These are phyloP conservation scores for Neurospora crassa DNA, from an alignment of 2,329 filamentous ascomycete species.

Conservation along the genomic window DNA sequence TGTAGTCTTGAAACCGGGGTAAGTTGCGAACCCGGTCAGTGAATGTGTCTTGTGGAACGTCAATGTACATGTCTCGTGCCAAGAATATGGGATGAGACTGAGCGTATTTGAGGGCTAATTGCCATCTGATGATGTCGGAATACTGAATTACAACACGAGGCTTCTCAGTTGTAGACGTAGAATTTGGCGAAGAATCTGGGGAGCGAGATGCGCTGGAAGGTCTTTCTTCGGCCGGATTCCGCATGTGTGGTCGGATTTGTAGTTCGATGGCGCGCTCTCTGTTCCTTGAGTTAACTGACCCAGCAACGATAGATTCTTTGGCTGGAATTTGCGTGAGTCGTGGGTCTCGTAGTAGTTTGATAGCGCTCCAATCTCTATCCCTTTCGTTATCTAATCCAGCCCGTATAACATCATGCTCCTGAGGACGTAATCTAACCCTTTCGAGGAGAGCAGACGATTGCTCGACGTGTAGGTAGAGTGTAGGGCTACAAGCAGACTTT, in stretches of 20 bases:
- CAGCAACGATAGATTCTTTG: too few species aligned
- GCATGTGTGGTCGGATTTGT: too few species aligned
- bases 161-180: not conserved
- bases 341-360: not conserved
- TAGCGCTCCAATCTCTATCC: fast-evolving
- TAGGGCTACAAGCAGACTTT: not conserved
- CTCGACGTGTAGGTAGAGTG: not conserved
- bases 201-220: too few species aligned
- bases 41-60: not conserved
- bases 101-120: not conserved
- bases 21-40: not conserved
- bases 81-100: too few species aligned
- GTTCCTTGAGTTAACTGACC: too few species aligned
- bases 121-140: not conserved
- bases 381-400: too few species aligned
- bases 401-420: too few species aligned
- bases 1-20: not conserved
- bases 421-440: not conserved
- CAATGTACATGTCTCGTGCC: not conserved
- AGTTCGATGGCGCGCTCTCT: too few species aligned
- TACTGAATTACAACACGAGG: not conserved
- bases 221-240: not conserved
- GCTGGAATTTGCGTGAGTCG: too few species aligned
- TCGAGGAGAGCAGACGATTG: not conserved
- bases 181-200: not conserved